Evolutionary conservation across 345 rosid genomes (phyloP).

Genomic region (Geranium brycei): DNA sequence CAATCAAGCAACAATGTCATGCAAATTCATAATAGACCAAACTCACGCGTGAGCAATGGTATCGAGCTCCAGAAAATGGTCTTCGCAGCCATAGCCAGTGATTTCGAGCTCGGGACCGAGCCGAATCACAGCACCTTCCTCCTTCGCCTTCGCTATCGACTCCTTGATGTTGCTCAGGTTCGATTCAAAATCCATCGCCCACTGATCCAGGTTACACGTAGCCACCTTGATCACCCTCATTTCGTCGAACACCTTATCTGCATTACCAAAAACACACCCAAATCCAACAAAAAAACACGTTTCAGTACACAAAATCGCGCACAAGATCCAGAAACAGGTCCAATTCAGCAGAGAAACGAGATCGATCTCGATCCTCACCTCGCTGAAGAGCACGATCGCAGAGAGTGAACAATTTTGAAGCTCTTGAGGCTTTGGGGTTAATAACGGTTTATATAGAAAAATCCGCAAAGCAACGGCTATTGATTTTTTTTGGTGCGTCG

Average conservation of each 20-base stretch:
- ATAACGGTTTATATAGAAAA: no score
- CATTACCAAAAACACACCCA: background rate
- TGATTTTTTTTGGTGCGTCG: no score
- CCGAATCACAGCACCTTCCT: conserved; percentile 66
- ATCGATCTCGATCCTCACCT: background rate
- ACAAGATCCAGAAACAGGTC: background rate
- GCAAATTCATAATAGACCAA: background rate
- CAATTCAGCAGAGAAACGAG: background rate
- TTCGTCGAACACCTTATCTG: background rate
- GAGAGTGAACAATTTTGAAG: no score
- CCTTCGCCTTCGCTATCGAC: conserved; percentile 55
- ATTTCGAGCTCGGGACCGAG: conserved; percentile 96
- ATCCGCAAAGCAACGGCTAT: no score
- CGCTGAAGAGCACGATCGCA: background rate
- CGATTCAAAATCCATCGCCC: conserved; percentile 90
- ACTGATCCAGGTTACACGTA: conserved; percentile 83
- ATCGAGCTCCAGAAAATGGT: conserved; percentile 90
- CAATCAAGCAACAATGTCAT: no score
- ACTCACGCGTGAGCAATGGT: conserved; percentile 66
- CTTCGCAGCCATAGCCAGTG: conserved; percentile 98
- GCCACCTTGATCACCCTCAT: conserved; percentile 78
- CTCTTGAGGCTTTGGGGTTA: no score
- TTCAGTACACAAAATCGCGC: background rate
- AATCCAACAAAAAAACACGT: background rate
- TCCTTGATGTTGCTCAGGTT: conserved; percentile 67